Percentiles rank a stretch among this genome's conserved stretches.
Conservation (phyloP, 78 protist genomes). For the Dictyostelium purpureum region DNA sequence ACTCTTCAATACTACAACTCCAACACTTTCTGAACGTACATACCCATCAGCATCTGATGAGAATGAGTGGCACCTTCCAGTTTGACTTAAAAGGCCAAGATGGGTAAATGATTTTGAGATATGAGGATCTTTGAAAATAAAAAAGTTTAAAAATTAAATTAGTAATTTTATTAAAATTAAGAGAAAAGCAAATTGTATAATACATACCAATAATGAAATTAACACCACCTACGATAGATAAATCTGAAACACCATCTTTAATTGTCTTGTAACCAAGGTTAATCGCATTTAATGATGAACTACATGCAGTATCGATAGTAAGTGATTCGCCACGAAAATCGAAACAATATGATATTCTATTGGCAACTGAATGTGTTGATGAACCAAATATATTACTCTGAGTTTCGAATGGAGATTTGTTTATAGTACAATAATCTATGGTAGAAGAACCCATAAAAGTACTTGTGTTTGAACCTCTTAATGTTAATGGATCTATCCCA, state of each 20-base stretch:
- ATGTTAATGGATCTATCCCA: not conserved
- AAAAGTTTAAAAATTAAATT: slow-evolving; percentile 51
- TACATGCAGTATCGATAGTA: slow-evolving; percentile 92
- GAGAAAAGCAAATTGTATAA: not conserved
- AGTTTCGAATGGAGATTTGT: no score
- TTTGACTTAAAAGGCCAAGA: not conserved
- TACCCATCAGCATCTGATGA: slow-evolving; percentile 54
- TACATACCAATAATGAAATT: not conserved
- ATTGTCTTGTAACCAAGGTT: slow-evolving; percentile 46
- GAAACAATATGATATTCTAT: not conserved
- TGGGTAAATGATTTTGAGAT: not conserved
- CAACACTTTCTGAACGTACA: slow-evolving; percentile 24
- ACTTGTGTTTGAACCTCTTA: slow-evolving; percentile 53
- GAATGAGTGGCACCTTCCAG: slow-evolving; percentile 77
- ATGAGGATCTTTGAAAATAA: slow-evolving; percentile 78
- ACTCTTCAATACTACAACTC: not conserved
- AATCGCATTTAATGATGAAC: slow-evolving; percentile 81
- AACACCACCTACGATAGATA: slow-evolving; percentile 55
- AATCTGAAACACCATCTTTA: not conserved
- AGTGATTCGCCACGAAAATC: slow-evolving; percentile 81
- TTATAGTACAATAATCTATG: not conserved
- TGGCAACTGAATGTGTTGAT: not conserved
- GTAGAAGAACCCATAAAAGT: slow-evolving; percentile 19
- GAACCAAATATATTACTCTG: no score
- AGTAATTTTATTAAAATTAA: slow-evolving; percentile 51